These are phyloP conservation scores for Curvularia sp. DNA, from an alignment of 2,329 filamentous ascomycete genomes.

Conservation along the genomic window DNA sequence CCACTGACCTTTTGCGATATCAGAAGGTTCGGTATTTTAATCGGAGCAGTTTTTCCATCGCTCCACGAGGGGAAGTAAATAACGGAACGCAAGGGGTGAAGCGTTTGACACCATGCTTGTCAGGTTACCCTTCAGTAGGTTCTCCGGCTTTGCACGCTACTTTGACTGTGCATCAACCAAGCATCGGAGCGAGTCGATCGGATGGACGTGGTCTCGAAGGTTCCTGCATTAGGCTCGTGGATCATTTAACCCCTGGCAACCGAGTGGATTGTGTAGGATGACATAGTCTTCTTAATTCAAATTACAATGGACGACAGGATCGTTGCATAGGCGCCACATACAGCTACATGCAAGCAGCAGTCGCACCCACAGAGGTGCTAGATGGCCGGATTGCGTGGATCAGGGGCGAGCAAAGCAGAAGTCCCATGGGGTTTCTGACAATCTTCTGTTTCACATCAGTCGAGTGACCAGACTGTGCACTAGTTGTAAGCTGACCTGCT, in stretches of 20 bases:
- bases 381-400: not conserved
- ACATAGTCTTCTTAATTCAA: constrained; percentile 3
- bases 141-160: not conserved
- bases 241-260: not conserved
- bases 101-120: not conserved
- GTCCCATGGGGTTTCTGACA: not conserved
- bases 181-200: not conserved
- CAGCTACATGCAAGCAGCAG: not conserved
- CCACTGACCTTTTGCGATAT: no score
- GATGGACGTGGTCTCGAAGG: constrained; percentile 5
- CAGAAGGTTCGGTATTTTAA: not conserved
- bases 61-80: not conserved
- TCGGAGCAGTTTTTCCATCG: not conserved
- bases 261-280: not conserved
- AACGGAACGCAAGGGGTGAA: not conserved
- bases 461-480: not conserved
- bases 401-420: not conserved
- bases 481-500: constrained; percentile 6
- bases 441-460: constrained; percentile 1
- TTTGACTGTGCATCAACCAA: constrained; percentile 4
- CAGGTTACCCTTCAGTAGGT: not conserved
- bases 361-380: not conserved
- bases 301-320: not conserved
- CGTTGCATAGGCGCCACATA: not conserved
- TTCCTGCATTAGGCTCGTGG: constrained; percentile 16